Base-by-base conservation (phyloP, 2,329 filamentous ascomycete genomes). In the Sclerotinia sclerotiorum region DNA sequence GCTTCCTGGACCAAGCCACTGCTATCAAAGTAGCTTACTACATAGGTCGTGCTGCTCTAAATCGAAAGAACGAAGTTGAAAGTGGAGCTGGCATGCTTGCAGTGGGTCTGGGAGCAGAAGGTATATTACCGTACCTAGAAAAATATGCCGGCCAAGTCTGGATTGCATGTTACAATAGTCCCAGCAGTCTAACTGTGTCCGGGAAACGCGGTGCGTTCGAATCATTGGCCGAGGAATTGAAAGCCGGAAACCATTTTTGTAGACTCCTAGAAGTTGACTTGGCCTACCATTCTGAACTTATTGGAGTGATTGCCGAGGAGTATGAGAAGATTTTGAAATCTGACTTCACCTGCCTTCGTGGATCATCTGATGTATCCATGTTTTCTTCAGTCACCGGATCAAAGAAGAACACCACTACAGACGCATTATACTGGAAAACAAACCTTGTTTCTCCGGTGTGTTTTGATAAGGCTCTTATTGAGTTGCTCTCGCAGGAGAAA, bases 121-220 rank as follows among this genome's bases (percentile, higher is more conserved):
- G 63, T 3, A 32, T 69, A 1, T 27, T 62, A 6, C n/a, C 49
- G 15, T 70, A 67, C 35, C 17, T 74, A 15, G 32, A 35, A 1
- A 42, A 35, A 21, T 32, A 27, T 5, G 21, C 15, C 11, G 42
- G 63, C 10, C 46, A 68, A 29, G 58, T 52, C 2, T 32, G 29
- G 15, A 76, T 75, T 54, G 74, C 78, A n/a, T 79, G 77, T 42
- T 73, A 72, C 24, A 78, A 77, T 58, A 72, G 68, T 48, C 72
- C 73, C 1, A 69, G 56, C 10, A 76, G 71, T 56, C 68, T 75
- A 5, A 77, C 76, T 1, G 11, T 76, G 4, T 73, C 72, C 32
- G 76, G 76, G 10, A 49, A 68, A 51, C 15, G 21, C n/a, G 19
- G 27, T n/a, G 63, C 49, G 19, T 29, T 69, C 15, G 69, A 70